Base-by-base conservation (phyloP, 306 rosid species). In the Luffa acutangula region DNA sequence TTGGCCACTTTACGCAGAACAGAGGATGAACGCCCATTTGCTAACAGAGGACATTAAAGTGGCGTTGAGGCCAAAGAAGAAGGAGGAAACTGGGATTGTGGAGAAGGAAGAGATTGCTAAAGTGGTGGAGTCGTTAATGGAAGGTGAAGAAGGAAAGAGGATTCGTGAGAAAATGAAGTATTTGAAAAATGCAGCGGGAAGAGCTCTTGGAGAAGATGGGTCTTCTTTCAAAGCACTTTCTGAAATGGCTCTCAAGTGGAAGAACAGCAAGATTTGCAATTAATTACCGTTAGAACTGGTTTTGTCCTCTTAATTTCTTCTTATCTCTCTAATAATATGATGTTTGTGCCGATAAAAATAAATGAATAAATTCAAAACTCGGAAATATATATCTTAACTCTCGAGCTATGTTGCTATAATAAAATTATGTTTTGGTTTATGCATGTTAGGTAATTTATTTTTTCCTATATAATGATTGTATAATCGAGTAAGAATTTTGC, bases 1-100 rank as follows among this genome's bases (percentile, higher is more conserved):
- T 0, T 93, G 98, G 98, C 98, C 98, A 0, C 89, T 91, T 3
- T 93, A 7, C 12, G 97, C 97, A 0, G 98, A 93, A 58, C 98
- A 93, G 34, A 91, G 65, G 69, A 91, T 90, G 91, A 93, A 93
- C 20, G 97, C 98, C 0, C 80, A 84, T 10, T 25, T 90, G 81
- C 72, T 93, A 0, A 56, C 86, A 0, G 71, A 88, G 12, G 93
- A 84, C 5, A 65, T 82, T 0, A 86, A 83, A 14, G 85, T 91
- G 31, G 93, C 94, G 0, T 7, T 93, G 43, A 85, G 93, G 11
- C 80, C 86, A 0, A 82, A 69, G 57, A 57, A 52, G 0, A 1
- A 20, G 0, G 11, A 53, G 5, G 83, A 87, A 1, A 77, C 9
- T 42, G 91, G 96, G 0, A 36, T 93, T 1, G 89, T 91, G 15